Conservation (phyloP, 805 yeast genomes). For the Nakazawaea peltata region DNA sequence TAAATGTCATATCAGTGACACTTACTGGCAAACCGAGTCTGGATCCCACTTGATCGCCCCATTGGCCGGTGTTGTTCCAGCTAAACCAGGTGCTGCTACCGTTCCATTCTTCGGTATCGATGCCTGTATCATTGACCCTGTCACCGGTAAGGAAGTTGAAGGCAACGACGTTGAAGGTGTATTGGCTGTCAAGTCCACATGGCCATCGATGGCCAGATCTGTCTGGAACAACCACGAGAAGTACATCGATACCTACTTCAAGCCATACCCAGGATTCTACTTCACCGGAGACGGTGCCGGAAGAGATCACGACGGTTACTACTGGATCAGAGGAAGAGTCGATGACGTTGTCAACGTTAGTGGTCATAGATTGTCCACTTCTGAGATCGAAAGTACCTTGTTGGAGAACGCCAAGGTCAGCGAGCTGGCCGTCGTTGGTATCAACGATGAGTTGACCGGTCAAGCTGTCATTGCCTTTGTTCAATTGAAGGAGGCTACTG, state of each 20-base stretch:
- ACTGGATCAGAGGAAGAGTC: constrained; percentile 97
- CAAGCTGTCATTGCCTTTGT: constrained; percentile 97
- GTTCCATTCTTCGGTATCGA: constrained; percentile 94
- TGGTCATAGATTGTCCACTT: constrained; percentile 97
- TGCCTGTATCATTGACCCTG: constrained; percentile 89
- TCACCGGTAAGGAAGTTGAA: constrained; percentile 72
- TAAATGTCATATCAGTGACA: constrained; percentile 86
- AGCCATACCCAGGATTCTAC: constrained; percentile 88
- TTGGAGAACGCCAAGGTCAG: constrained; percentile 73
- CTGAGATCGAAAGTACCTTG: constrained; percentile 93
- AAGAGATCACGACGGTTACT: constrained; percentile 91
- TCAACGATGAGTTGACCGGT: constrained; percentile 91
- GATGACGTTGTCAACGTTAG: constrained; percentile 98
- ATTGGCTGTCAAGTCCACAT: constrained; percentile 76
- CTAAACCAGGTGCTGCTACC: constrained; percentile 96
- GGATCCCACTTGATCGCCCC: constrained; percentile 95
- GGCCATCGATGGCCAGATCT: constrained; percentile 99
- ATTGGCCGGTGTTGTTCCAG: constrained; percentile 87
- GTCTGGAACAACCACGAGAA: constrained; percentile 85
- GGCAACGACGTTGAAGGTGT: constrained; percentile 97
- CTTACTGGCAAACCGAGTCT: constrained; percentile 98
- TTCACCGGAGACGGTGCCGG: constrained; percentile 99
- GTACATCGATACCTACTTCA: constrained; percentile 84
- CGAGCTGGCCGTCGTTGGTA: constrained; percentile 96
- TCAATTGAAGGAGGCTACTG: constrained; percentile 54